Base-by-base conservation (phyloP, 2,329 filamentous ascomycete genomes). In the Shiraia bambusicola region DNA sequence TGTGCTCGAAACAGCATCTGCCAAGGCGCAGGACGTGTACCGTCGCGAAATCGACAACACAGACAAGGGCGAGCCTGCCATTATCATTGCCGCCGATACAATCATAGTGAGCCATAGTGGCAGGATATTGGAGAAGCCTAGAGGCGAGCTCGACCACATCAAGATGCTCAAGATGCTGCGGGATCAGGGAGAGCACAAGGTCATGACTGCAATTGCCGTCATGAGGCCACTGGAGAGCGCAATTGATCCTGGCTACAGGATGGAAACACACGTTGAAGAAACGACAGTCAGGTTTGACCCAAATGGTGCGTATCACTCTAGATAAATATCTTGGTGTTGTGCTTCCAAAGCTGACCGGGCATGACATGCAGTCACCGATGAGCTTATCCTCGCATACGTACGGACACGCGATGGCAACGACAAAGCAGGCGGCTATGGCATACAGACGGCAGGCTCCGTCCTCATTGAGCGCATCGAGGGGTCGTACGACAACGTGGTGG, bases 401-500 rank as follows among this genome's bases (percentile, higher is more conserved):
- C 79, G 77, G 61, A 96, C 92, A 15, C 78, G 92, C 40, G 93
- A 98, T 74, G 93, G 93, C 2, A 90, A 83, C 9, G 93, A 97
- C 69, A 98, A 97, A 76, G 93, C 93, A 0, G 93, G 93, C 2
- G 93, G 93, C 0, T 98, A 98, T 69, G 93, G 89, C 1, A 81
- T 98, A 38, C 93, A 98, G 70, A 93, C 92, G 0, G 75, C 92
- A 9, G 93, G 88, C 1, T 86, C 87, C 7, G 83, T 96, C 65
- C 70, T 98, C 42, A 83, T 98, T 10, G 90, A 96, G 67, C 86
- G 79, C 68, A 87, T 98, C 52, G 88, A 95, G 51, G 93, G 93
- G 9, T 83, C 82, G 40, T 88, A 89, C 59, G 93, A 98, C 74
- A 97, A 97, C 68, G 93, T 97, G 1, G 84, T 98, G 19, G 93